Evolutionary conservation across 805 yeast species (phyloP).

Genomic region (Yarrowia porcina): DNA sequence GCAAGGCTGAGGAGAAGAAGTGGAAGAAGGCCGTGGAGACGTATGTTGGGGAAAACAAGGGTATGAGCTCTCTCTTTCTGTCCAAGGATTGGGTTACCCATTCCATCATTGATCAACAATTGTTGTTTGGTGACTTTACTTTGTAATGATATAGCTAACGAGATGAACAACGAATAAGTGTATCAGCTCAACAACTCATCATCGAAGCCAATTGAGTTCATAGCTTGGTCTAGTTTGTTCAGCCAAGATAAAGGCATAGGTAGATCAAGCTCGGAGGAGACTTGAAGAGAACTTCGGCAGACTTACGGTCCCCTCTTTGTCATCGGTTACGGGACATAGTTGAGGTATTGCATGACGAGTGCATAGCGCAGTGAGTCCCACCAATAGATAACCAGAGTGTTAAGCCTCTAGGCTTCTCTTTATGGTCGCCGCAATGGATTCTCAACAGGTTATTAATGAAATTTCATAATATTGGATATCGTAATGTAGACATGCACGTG

Average conservation of each 20-base stretch:
- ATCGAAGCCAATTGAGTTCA: neutral
- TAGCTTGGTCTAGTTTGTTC: neutral
- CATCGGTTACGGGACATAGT: neutral
- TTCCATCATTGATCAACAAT: conserved; percentile 9
- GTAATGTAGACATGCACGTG: neutral
- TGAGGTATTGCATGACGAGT: neutral
- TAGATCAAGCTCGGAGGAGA: neutral
- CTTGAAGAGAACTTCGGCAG: neutral
- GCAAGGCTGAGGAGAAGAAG: conserved; percentile 17
- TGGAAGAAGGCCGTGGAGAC: neutral
- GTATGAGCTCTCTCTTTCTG: neutral
- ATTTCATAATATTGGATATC: neutral
- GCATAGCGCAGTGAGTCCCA: neutral
- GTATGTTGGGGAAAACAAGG: neutral
- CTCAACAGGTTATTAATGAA: neutral
- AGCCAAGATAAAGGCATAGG: neutral
- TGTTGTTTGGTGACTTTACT: neutral
- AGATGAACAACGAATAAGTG: too few species aligned
- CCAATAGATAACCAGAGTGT: neutral
- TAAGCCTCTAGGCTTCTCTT: neutral
- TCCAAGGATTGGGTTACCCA: conserved; percentile 24
- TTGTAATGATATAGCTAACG: neutral
- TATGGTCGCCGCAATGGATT: neutral
- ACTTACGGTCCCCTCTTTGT: neutral
- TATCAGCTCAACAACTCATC: too few species aligned